phyloP scores from a whole-genome alignment of 2,329 filamentous ascomycete genomes.

The Pseudogymnoascus sp. region DNA sequence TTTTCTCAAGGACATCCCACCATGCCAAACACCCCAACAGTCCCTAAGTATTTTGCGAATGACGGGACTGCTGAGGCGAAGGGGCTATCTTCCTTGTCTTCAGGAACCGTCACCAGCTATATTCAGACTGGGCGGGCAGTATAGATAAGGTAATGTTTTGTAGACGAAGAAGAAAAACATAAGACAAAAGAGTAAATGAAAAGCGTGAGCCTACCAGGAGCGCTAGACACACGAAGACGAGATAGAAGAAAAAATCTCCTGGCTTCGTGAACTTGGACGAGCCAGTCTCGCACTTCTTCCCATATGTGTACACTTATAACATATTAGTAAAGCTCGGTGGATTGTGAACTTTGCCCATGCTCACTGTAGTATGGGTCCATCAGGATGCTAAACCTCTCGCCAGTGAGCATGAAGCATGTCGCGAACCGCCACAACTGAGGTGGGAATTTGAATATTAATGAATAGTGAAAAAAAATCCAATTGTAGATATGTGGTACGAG shows the following conservation, averaged over 20 bases:
- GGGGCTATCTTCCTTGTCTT: conserved; percentile 53
- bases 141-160: conserved; percentile 51
- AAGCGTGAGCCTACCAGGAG: conserved; percentile 52
- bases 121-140: conserved; percentile 45
- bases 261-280: conserved; percentile 54
- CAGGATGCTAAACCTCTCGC: conserved; percentile 39
- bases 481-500: conserved; percentile 37
- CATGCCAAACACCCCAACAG: conserved; percentile 48
- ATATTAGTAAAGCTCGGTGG: conserved; percentile 27
- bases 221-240: conserved; percentile 52
- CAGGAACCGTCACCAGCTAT: conserved; percentile 53
- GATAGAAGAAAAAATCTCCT: conserved; percentile 61
- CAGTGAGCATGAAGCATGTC: conserved; percentile 32
- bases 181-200: conserved; percentile 16
- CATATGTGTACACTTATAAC: conserved; percentile 55
- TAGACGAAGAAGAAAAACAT: conserved; percentile 10
- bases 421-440: conserved; percentile 33
- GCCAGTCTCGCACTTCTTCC: conserved; percentile 53
- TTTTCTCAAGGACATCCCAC: conserved; percentile 47
- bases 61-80: conserved; percentile 44
- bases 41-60: conserved; percentile 45
- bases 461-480: conserved; percentile 44
- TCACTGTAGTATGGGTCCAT: conserved; percentile 64
- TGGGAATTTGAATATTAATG: conserved; percentile 44
- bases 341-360: conserved; percentile 22